Conservation (phyloP, 129 eudicot species). For the Chrysanthemum lavandulifolium region DNA sequence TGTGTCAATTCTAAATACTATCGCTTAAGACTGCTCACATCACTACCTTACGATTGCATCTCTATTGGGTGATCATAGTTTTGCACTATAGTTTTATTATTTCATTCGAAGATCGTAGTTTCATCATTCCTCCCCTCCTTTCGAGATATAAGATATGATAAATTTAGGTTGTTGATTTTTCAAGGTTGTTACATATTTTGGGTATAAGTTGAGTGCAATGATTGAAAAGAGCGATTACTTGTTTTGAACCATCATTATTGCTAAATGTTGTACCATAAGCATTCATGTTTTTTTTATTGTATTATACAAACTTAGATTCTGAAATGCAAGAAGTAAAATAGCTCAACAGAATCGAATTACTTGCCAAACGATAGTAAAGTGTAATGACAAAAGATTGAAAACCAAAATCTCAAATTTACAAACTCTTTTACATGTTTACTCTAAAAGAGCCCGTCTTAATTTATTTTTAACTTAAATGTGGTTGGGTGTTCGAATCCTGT, state of each 20-base stretch:
- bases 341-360: not conserved
- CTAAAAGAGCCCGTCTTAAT: not conserved
- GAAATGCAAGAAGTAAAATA: conserved; percentile 7
- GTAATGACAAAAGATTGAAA: not conserved
- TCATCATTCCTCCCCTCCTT: not conserved
- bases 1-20: no score
- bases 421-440: not conserved
- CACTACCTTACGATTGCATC: not conserved
- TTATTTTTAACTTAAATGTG: conserved; percentile 3
- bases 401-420: not conserved
- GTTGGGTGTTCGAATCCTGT: conserved; percentile 12
- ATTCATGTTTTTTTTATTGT: not conserved
- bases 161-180: conserved; percentile 16
- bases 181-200: conserved; percentile 7
- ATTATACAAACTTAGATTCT: not conserved
- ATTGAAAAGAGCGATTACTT: conserved; percentile 7
- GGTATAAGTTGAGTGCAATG: conserved; percentile 10
- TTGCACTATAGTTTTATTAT: not conserved
- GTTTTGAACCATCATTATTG: conserved; percentile 4
- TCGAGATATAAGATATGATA: conserved; percentile 5
- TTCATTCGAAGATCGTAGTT: conserved; percentile 6
- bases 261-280: conserved; percentile 16
- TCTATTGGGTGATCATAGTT: not conserved
- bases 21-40: no score
- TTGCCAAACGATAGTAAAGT: not conserved